Evolutionary conservation across 2,329 filamentous ascomycete genomes (phyloP).

Genomic region (Orbilia brochopaga): DNA sequence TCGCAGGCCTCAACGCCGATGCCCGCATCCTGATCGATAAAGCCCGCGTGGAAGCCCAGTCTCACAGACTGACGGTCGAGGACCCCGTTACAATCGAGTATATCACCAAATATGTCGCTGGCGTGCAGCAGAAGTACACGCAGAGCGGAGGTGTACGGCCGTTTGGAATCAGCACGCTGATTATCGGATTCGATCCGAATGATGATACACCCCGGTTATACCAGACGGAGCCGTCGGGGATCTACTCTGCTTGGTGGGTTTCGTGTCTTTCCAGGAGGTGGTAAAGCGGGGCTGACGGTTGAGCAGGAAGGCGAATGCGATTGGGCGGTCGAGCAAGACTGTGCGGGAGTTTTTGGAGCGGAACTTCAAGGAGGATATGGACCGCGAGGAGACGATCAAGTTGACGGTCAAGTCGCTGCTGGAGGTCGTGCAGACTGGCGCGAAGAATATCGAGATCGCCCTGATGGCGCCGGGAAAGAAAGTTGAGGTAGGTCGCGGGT

Average conservation of each 20-base stretch:
- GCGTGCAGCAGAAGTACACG: constrained; percentile 98
- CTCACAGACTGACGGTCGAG: constrained; percentile 93
- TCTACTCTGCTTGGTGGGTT: constrained; percentile 94
- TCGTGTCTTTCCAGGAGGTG: constrained; percentile 1
- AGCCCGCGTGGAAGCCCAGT: constrained; percentile 94
- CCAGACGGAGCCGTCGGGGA: constrained; percentile 98
- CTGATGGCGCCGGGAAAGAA: constrained; percentile 92
- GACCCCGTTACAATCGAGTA: constrained; percentile 97
- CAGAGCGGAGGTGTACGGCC: constrained; percentile 97
- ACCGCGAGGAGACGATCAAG: constrained; percentile 92
- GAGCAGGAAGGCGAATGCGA: constrained; percentile 95
- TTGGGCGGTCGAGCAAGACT: constrained; percentile 97
- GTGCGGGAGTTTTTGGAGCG: constrained; percentile 98
- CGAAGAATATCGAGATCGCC: constrained; percentile 99
- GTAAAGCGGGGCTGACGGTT: constrained; percentile 45
- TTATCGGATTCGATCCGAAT: constrained; percentile 97
- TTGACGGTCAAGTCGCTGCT: constrained; percentile 97
- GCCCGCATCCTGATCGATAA: constrained; percentile 98
- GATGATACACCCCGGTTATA: constrained; percentile 88
- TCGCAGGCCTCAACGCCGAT: constrained; percentile 96
- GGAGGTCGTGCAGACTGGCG: constrained; percentile 97
- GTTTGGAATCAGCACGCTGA: constrained; percentile 97
- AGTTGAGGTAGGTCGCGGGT: constrained; percentile 70
- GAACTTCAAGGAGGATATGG: constrained; percentile 98
- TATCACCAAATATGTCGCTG: constrained; percentile 97